A percentile compares a stretch with the other conserved stretches of the same genome.
These are phyloP conservation scores for Omphalotus guepiniiformis DNA, from an alignment of 768 basidiomycete genomes.

Conservation along the genomic window DNA sequence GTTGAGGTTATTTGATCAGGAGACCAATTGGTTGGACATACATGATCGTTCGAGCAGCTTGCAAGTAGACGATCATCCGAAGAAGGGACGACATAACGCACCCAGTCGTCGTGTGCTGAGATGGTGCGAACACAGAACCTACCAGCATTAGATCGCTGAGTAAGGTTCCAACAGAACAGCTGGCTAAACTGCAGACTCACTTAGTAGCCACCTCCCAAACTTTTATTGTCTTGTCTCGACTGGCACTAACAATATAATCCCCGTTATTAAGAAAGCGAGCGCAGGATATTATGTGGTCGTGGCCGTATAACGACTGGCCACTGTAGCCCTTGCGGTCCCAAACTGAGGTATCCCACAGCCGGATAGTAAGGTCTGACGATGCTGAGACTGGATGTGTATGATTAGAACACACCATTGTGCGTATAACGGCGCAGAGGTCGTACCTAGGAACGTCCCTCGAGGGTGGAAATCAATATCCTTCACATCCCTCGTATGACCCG, in stretches of 20 bases:
- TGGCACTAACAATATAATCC: conserved; percentile 79
- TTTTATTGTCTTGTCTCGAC: conserved; percentile 81
- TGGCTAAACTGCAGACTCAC: conserved; percentile 37
- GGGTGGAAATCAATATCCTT: conserved; percentile 86
- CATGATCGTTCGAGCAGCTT: conserved; percentile 87
- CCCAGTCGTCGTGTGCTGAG: conserved; percentile 74
- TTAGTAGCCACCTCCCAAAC: conserved; percentile 85
- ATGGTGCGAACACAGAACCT: conserved; percentile 12
- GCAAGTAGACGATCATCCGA: conserved; percentile 71
- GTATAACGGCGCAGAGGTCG: too few species aligned
- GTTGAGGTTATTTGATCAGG: conserved; percentile 17
- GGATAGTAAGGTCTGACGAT: conserved; percentile 87
- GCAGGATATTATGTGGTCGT: conserved; percentile 88
- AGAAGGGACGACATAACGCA: conserved; percentile 62
- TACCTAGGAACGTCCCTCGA: conserved; percentile 80
- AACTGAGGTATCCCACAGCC: conserved; percentile 94
- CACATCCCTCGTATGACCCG: conserved; percentile 88
- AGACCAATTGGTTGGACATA: conserved; percentile 28
- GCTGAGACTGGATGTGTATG: not conserved
- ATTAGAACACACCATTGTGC: not conserved
- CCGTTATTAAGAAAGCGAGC: conserved; percentile 85
- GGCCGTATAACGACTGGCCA: conserved; percentile 85
- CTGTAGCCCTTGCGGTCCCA: conserved; percentile 82
- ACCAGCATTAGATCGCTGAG: too few species aligned
- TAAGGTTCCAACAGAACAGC: too few species aligned